Evolutionary conservation across 805 yeast species (phyloP).

Genomic region (Cyberlindnera xylosilytica): DNA sequence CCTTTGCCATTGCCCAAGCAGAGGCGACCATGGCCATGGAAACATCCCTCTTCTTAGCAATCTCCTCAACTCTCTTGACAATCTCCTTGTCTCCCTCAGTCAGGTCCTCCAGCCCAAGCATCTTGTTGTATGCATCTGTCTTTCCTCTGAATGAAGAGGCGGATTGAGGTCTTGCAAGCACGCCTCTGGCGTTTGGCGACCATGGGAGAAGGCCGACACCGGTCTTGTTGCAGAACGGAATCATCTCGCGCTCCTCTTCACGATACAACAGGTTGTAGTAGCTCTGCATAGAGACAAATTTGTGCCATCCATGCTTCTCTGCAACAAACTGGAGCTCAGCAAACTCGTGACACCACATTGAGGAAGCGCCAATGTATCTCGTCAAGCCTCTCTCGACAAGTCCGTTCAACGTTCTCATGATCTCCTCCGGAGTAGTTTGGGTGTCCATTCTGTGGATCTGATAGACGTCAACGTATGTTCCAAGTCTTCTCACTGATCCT

Average conservation of each 20-base stretch:
- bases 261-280: constrained; percentile 53
- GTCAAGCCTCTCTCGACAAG: constrained; percentile 43
- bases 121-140: constrained; percentile 19
- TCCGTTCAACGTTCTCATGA: constrained; percentile 54
- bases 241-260: constrained; percentile 69
- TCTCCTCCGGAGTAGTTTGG: constrained; percentile 45
- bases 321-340: constrained; percentile 54
- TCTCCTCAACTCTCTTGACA: constrained; percentile 49
- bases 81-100: constrained; percentile 28
- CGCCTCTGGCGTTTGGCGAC: constrained; percentile 57
- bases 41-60: constrained; percentile 44
- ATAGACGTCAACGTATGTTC: constrained; percentile 51
- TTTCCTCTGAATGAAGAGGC: constrained; percentile 13
- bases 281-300: constrained; percentile 59
- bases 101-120: constrained; percentile 18
- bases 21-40: constrained; percentile 52
- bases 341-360: constrained; percentile 56
- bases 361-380: constrained; percentile 61
- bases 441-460: constrained; percentile 57
- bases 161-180: constrained; percentile 46
- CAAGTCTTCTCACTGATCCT: constrained; percentile 43
- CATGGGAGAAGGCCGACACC: constrained; percentile 59
- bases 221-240: constrained; percentile 49
- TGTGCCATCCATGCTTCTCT: constrained; percentile 52
- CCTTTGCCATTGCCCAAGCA: constrained; percentile 54